Conservation (phyloP, 148 eudicot species). For the Vaccinium vitisidaea region DNA sequence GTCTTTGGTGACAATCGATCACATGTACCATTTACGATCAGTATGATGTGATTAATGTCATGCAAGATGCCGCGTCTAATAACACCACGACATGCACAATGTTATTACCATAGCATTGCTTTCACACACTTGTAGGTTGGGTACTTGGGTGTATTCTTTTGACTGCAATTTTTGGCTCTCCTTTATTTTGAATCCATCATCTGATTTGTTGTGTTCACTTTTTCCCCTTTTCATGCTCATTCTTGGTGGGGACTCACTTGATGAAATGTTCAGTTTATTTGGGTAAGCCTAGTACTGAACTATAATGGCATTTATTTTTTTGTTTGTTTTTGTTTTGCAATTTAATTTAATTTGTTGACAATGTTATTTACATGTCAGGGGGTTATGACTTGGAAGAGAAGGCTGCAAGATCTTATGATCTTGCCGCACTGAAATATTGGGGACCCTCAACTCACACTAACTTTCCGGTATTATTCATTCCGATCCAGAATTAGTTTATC, state of each 20-base stretch:
- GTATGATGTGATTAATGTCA: neutral
- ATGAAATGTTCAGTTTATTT: slow-evolving; percentile 69
- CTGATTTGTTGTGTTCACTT: slow-evolving; percentile 31
- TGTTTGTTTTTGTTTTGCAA: neutral
- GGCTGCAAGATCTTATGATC: slow-evolving; percentile 94
- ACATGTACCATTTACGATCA: neutral
- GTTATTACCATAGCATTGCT: neutral
- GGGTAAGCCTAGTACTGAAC: slow-evolving; percentile 48
- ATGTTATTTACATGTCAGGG: slow-evolving; percentile 32
- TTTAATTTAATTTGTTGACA: neutral
- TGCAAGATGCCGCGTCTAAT: neutral
- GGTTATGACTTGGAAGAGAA: slow-evolving; percentile 97
- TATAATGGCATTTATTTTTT: neutral
- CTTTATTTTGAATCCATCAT: slow-evolving; percentile 6
- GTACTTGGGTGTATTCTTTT: slow-evolving; percentile 15
- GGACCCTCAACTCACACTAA: slow-evolving; percentile 86
- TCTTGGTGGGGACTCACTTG: slow-evolving; percentile 22
- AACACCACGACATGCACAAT: no score
- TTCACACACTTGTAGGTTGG: slow-evolving; percentile 2
- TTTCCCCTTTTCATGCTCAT: slow-evolving; percentile 37
- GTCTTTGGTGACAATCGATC: neutral
- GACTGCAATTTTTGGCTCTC: slow-evolving; percentile 16
- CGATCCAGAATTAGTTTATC: neutral
- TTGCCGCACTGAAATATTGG: slow-evolving; percentile 92
- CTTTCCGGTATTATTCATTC: slow-evolving; percentile 47